These are phyloP conservation scores for Chondrostereum purpureum DNA, from an alignment of 1,284 basidiomycete species.

Conservation along the genomic window DNA sequence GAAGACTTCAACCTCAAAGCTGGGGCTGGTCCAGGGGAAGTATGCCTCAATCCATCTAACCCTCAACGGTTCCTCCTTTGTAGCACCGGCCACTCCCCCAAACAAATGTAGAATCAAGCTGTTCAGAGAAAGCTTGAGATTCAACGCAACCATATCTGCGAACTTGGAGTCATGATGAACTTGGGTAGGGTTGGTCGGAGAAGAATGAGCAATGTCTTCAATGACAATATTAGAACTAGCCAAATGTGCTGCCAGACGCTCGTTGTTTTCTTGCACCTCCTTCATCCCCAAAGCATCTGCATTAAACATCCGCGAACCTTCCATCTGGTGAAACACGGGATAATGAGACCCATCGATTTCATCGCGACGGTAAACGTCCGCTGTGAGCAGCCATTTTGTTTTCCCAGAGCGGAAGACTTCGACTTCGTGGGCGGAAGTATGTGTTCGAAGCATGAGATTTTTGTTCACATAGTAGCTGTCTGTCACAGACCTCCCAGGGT, in stretches of 20 bases:
- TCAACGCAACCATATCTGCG: conserved; percentile 69
- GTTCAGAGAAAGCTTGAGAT: conserved; percentile 92
- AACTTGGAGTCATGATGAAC: conserved; percentile 64
- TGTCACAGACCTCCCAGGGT: conserved; percentile 84
- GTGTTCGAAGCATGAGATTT: conserved; percentile 88
- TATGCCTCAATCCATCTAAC: conserved; percentile 98
- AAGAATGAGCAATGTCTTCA: conserved; percentile 77
- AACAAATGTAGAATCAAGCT: conserved; percentile 84
- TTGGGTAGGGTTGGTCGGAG: conserved; percentile 78
- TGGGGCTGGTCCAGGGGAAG: conserved; percentile 97
- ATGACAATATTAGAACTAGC: conserved; percentile 73
- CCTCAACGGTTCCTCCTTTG: conserved; percentile 60
- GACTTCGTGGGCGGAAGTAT: conserved; percentile 97
- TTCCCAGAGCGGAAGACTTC: conserved; percentile 78
- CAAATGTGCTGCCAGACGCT: conserved; percentile 54
- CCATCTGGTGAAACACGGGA: conserved; percentile 98
- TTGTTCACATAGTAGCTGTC: conserved; percentile 97
- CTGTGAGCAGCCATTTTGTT: conserved; percentile 85
- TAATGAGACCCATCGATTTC: conserved; percentile 98
- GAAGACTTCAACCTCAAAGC: conserved; percentile 97
- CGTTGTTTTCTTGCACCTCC: conserved; percentile 62
- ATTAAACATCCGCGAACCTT: conserved; percentile 83
- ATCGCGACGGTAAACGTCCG: conserved; percentile 98
- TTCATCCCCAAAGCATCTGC: conserved; percentile 45
- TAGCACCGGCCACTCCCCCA: conserved; percentile 45